Base-by-base conservation (phyloP, 495 filamentous ascomycete species). In the Lichina pygmaea region DNA sequence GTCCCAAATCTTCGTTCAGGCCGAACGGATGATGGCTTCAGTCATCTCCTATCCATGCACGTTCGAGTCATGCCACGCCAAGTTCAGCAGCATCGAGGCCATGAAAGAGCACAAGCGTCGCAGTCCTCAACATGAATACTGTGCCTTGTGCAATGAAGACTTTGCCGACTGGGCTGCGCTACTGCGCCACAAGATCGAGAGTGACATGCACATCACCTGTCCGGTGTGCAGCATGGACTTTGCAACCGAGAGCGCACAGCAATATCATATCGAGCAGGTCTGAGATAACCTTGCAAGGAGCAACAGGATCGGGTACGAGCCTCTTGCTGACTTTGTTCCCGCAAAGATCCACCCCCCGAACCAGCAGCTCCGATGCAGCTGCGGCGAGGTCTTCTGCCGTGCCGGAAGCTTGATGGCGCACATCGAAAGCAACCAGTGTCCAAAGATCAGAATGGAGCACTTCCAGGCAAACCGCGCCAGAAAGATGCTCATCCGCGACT, bases 171-270 rank as follows among this genome's bases (percentile, higher is more conserved):
- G 58, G 16, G 63, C 64, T 16, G 57, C 53, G 7, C 48, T 68
- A 6, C 55, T 58, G 16, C 49, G 58, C 8, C 63, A 67, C 50
- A 64, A 60, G 44, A 55, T 63, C 33, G 54, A 54, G 31, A 63
- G 57, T 39, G 46, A 54, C 0, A 55, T 52, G 1, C 68, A 72
- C 46, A 62, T 67, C 43, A 56, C 57, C 44, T 75, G 71, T 51
- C 57, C 57, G 0, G 46, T 70, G 17, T 75, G 71, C 48, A 63
- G 62, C 13, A 47, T 59, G 7, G 67, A 73, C 12, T 72, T 69
- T 48, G 53, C 56, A 42, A 64, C 60, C 36, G 57, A 59, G 8
- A 56, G 52, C 7, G 71, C 68, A 3, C 59, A 62, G 5, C 57
- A 60, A 15, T 45, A 44, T 37, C 71, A 75, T 48, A 57, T 67